Conservation (phyloP, 176 grass and related monocot species). For the Bromus sterilis region DNA sequence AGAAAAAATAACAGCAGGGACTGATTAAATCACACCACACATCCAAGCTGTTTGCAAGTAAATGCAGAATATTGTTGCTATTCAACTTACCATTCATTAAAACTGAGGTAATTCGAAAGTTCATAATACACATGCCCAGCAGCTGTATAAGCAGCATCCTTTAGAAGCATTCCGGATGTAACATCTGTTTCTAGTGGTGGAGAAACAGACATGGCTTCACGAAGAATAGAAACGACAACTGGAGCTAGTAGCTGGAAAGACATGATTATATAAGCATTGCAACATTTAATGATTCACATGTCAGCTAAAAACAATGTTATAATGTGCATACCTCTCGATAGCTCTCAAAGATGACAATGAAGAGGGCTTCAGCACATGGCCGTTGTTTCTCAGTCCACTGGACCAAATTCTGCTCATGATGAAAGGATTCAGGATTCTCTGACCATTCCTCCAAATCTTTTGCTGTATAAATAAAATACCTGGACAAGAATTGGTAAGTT, state of each 20-base stretch:
- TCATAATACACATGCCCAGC: conserved; percentile 98
- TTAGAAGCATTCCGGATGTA: conserved; percentile 91
- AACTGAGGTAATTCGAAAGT: conserved; percentile 89
- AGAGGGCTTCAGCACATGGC: conserved; percentile 93
- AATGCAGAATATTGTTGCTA: background rate
- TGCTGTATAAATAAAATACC: conserved; percentile 91
- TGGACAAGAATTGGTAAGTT: conserved; percentile 30
- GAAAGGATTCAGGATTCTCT: conserved; percentile 78
- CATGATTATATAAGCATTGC: conserved; percentile 28
- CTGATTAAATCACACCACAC: background rate
- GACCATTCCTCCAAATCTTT: conserved; percentile 96
- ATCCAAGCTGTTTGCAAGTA: background rate
- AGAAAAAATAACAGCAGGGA: too few relatives aligned
- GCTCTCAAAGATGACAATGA: conserved; percentile 94
- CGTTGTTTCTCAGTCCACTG: conserved; percentile 93
- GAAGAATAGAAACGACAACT: conserved; percentile 82
- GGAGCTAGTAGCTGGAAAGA: conserved; percentile 71
- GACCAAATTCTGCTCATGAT: conserved; percentile 95
- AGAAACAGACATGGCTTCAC: conserved; percentile 76
- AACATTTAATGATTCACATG: background rate
- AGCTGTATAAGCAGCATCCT: conserved; percentile 95
- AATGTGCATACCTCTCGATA: conserved; percentile 63
- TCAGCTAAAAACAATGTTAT: background rate
- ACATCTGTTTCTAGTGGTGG: conserved; percentile 80
- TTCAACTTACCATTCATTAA: conserved; percentile 86